A percentile compares a stretch with the other conserved stretches of the same genome.
Conservation (phyloP, 2,329 filamentous ascomycete species). For the Fusarium sp. region DNA sequence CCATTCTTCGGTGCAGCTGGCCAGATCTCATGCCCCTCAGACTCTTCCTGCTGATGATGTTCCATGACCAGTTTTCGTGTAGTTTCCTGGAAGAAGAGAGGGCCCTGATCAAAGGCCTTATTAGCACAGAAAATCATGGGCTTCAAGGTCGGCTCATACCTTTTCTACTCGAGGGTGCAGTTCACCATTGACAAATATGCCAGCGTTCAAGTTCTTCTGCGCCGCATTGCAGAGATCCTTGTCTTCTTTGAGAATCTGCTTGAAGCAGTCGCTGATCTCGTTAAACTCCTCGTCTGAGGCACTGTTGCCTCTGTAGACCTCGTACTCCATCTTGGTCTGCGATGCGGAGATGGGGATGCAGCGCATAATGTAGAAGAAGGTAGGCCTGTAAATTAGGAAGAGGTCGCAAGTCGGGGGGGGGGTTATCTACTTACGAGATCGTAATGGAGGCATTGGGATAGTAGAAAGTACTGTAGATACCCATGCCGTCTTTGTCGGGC, state of each 20-base stretch:
- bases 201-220: conserved; percentile 10
- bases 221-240: conserved; percentile 8
- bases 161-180: conserved; percentile 16
- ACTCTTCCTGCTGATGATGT: neutral
- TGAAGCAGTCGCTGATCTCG: conserved; percentile 9
- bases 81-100: neutral
- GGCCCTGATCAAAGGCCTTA: accelerated
- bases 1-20: neutral
- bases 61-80: neutral
- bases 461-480: conserved; percentile 5
- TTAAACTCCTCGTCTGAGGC: neutral
- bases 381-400: neutral
- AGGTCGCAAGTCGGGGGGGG: too few relatives aligned
- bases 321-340: neutral
- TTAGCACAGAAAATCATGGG: accelerated
- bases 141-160: neutral
- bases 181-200: conserved; percentile 15
- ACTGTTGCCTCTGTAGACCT: conserved; percentile 15
- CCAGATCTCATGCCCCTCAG: neutral
- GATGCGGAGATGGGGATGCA: neutral
- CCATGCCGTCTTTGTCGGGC: neutral
- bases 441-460: conserved; percentile 15
- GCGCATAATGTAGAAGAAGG: conserved; percentile 25
- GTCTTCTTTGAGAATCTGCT: conserved; percentile 6
- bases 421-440: neutral